Percentiles rank a stretch among this genome's conserved stretches.
These are phyloP conservation scores for Mycena polygramma DNA, from an alignment of 768 basidiomycete genomes.

Conservation along the genomic window DNA sequence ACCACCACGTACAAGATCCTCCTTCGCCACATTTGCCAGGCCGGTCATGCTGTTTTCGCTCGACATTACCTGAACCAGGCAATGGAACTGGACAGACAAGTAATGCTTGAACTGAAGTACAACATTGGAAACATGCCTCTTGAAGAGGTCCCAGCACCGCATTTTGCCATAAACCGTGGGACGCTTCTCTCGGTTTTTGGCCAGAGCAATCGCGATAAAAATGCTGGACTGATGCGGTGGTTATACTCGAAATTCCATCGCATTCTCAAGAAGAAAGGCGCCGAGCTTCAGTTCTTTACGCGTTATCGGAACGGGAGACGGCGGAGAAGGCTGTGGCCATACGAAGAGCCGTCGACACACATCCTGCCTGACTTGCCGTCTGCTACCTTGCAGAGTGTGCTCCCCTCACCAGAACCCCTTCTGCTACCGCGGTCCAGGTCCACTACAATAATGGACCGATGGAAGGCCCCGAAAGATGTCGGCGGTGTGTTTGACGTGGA, in stretches of 20 bases:
- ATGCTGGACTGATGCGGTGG: slow-evolving; percentile 73
- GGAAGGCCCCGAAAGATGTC: slow-evolving; percentile 28
- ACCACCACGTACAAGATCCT: slow-evolving; percentile 76
- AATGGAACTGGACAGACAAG: slow-evolving; percentile 57
- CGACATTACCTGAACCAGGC: slow-evolving; percentile 78
- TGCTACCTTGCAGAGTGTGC: background rate
- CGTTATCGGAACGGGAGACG: slow-evolving; percentile 45
- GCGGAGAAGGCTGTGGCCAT: slow-evolving; percentile 39
- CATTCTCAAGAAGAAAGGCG: slow-evolving; percentile 63
- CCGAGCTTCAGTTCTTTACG: slow-evolving; percentile 58
- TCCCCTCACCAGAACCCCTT: background rate
- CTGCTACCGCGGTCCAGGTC: slow-evolving; percentile 10
- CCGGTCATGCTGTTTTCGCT: slow-evolving; percentile 64
- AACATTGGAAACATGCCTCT: slow-evolving; percentile 48
- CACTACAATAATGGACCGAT: slow-evolving; percentile 26
- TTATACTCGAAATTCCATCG: slow-evolving; percentile 59
- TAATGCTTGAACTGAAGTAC: slow-evolving; percentile 47
- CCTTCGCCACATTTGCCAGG: slow-evolving; percentile 67
- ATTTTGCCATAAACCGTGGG: slow-evolving; percentile 65
- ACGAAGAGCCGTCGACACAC: slow-evolving; percentile 38
- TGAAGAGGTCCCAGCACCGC: slow-evolving; percentile 60
- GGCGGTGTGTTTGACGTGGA: slow-evolving; percentile 52
- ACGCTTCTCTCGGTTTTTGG: slow-evolving; percentile 72
- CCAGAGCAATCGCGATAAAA: slow-evolving; percentile 69
- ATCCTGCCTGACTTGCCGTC: slow-evolving; percentile 30